Evolutionary conservation across 129 eudicot genomes (phyloP).

Genomic region (Deinandra increscens): DNA sequence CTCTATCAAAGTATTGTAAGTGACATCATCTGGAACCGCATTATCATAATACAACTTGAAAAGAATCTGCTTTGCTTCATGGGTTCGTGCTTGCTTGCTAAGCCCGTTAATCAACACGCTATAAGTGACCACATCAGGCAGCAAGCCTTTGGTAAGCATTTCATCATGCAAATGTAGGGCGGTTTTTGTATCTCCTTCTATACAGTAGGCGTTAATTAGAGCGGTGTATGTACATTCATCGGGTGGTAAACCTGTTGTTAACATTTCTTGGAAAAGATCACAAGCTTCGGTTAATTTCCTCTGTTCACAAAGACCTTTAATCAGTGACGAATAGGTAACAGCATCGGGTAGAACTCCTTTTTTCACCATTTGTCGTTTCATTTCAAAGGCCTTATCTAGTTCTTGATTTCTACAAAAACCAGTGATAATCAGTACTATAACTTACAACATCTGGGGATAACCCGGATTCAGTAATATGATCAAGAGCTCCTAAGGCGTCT

Average conservation of each 20-base stretch:
- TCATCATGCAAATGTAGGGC: constrained; percentile 74
- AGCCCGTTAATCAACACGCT: constrained; percentile 87
- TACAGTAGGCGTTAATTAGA: constrained; percentile 81
- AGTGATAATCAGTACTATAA: constrained; percentile 76
- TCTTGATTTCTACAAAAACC: constrained; percentile 62
- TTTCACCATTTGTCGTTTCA: constrained; percentile 59
- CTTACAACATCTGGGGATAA: constrained; percentile 78
- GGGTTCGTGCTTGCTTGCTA: constrained; percentile 79
- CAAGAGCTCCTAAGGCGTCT: constrained; percentile 54
- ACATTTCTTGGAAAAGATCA: constrained; percentile 72
- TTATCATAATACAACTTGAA: constrained; percentile 73
- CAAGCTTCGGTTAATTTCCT: constrained; percentile 66
- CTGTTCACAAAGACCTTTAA: constrained; percentile 81
- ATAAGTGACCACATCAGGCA: constrained; percentile 93
- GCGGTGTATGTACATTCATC: constrained; percentile 89
- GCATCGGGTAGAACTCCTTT: constrained; percentile 66
- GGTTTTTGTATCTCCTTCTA: constrained; percentile 54
- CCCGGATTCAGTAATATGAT: constrained; percentile 45
- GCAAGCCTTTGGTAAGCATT: constrained; percentile 74
- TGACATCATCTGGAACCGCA: constrained; percentile 69
- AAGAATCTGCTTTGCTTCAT: constrained; percentile 80
- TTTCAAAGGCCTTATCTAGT: constrained; percentile 56
- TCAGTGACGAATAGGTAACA: constrained; percentile 76
- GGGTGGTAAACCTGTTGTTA: constrained; percentile 55
- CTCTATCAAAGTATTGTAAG: constrained; percentile 70